Evolutionary conservation across 2,329 filamentous ascomycete genomes (phyloP).

Genomic region (Ophiocordyceps polyrhachis-furcata): DNA sequence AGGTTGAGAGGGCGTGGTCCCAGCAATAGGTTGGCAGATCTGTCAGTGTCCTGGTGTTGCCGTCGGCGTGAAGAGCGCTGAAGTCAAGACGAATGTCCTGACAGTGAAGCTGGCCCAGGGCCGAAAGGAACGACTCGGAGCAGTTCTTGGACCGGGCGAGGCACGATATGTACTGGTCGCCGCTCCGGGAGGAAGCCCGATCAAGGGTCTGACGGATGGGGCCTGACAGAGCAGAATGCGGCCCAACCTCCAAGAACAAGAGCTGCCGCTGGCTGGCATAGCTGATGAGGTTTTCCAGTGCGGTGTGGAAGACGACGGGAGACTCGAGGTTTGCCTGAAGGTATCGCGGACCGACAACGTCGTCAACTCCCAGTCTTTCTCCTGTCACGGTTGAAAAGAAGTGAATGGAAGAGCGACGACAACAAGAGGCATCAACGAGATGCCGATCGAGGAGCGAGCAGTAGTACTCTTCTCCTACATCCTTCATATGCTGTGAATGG

Average conservation of each 20-base stretch:
- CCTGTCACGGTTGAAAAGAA: background rate
- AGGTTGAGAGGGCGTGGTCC: background rate
- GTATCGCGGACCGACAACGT: background rate
- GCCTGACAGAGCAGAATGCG: background rate
- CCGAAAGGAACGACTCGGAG: no score
- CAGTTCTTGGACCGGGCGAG: background rate
- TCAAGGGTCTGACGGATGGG: background rate
- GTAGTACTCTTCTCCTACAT: background rate
- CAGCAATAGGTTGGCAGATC: background rate
- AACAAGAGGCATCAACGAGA: background rate
- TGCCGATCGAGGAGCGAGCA: background rate
- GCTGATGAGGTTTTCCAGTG: background rate
- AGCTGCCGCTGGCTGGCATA: background rate
- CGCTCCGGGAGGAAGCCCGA: background rate
- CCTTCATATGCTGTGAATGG: background rate
- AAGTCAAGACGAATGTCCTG: no score
- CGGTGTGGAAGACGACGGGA: background rate
- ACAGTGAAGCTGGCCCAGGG: no score
- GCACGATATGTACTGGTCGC: background rate
- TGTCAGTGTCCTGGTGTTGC: background rate
- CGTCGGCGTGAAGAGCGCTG: no score
- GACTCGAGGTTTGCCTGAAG: background rate
- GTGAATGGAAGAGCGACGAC: background rate
- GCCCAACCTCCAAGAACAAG: background rate
- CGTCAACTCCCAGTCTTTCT: background rate